Conservation (phyloP, 1,284 basidiomycete genomes). For the Laetiporus sulphureus region DNA sequence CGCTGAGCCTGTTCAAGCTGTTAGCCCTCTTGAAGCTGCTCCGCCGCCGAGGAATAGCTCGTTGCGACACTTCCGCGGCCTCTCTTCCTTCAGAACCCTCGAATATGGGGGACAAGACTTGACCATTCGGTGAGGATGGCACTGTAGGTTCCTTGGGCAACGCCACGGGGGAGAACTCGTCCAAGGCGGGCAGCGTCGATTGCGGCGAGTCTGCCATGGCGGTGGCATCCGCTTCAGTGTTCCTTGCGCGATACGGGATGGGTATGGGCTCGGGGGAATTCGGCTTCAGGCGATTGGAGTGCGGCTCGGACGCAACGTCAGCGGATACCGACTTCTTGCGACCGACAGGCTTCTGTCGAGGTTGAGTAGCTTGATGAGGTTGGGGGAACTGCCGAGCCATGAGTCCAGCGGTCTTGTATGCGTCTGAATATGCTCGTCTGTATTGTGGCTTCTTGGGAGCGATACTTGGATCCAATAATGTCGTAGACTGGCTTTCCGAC, state of each 20-base stretch:
- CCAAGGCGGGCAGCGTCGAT: constrained; percentile 11
- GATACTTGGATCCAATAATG: constrained; percentile 7
- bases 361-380: constrained; percentile 1
- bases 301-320: constrained; percentile 6
- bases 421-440: not conserved
- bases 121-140: constrained; percentile 17
- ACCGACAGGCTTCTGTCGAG: constrained; percentile 2
- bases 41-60: constrained; percentile 38
- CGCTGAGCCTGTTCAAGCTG: constrained; percentile 39
- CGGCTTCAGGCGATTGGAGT: constrained; percentile 17
- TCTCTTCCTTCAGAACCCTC: constrained; percentile 13
- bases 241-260: constrained; percentile 27
- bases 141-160: constrained; percentile 13
- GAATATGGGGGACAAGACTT: constrained; percentile 25
- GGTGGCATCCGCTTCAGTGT: constrained; percentile 9
- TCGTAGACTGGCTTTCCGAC: constrained; percentile 8
- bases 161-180: constrained; percentile 10
- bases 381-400: too few relatives aligned
- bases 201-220: constrained; percentile 12
- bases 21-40: constrained; percentile 55
- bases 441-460: constrained; percentile 9
- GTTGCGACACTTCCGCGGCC: constrained; percentile 13
- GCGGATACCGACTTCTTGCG: constrained; percentile 3
- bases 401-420: constrained; percentile 8
- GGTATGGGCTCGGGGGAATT: constrained; percentile 31